Conservation (phyloP, 352 stramenopile species). For the Phytophthora pistaciae region DNA sequence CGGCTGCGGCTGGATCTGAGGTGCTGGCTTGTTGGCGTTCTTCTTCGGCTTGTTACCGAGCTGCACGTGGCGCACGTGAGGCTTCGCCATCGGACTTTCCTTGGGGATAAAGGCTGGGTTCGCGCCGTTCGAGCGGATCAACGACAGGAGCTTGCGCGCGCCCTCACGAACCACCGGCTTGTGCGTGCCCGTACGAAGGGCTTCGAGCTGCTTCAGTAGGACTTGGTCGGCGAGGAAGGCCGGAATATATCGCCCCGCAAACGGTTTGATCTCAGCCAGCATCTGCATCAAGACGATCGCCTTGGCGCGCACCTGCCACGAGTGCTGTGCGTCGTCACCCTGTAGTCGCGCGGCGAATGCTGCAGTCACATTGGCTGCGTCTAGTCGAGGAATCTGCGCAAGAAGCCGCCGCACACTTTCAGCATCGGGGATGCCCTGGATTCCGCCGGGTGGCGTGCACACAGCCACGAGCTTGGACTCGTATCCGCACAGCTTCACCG, state of each 20-base stretch:
- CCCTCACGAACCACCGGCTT: constrained; percentile 60
- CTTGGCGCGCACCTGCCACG: constrained; percentile 69
- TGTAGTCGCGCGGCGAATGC: constrained; percentile 54
- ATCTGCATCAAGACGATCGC: constrained; percentile 62
- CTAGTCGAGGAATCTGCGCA: constrained; percentile 46
- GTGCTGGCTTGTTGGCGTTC: background rate
- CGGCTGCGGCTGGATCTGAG: constrained; percentile 11
- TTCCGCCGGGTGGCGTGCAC: constrained; percentile 55
- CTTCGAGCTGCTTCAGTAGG: constrained; percentile 47
- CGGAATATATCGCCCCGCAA: constrained; percentile 42
- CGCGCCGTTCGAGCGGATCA: constrained; percentile 59
- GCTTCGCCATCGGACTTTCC: constrained; percentile 32
- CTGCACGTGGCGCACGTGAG: constrained; percentile 37
- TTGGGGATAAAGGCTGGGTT: constrained; percentile 50
- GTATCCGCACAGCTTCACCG: constrained; percentile 32
- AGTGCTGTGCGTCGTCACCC: constrained; percentile 20
- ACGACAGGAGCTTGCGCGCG: constrained; percentile 61
- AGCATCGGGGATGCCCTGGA: constrained; percentile 62
- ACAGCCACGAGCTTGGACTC: constrained; percentile 61
- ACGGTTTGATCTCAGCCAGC: constrained; percentile 56
- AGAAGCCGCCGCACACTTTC: constrained; percentile 59
- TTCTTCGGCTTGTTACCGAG: constrained; percentile 30
- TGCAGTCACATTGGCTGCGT: constrained; percentile 33
- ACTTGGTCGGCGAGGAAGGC: constrained; percentile 31
- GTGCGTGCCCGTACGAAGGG: constrained; percentile 40